Base-by-base conservation (phyloP, 2,329 filamentous ascomycete species). In the Colletotrichum sp. region DNA sequence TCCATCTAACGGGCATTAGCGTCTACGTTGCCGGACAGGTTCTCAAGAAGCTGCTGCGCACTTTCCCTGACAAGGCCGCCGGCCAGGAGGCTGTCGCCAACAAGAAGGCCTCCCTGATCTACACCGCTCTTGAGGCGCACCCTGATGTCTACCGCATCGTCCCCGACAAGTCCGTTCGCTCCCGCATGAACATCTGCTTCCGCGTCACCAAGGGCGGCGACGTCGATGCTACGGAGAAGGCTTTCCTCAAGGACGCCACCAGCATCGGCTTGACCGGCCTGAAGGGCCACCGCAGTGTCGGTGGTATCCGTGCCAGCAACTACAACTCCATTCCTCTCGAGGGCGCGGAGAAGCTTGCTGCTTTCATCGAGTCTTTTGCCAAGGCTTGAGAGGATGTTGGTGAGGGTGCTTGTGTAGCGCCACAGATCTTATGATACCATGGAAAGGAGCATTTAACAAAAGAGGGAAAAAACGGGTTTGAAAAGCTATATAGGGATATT, bases 121-220 rank as follows among this genome's bases (percentile, higher is more conserved):
- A 99, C 82, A 87, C 84, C 2, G 92, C 92, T 1, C 89, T 99
- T 9, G 96, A 98, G 79, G 91, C 91, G 60, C 88, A 94, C 80
- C 90, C 94, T 0, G 87, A 92, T 0, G 86, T 94, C n/a, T 99
- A 98, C 86, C 89, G 87, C 74, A 84, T 98, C 36, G 92, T 98
- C 0, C 95, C 96, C 0, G 90, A 94, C 79, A 94, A 94, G 85
- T 87, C 87, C 26, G 94, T 90, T 5, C 93, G 96, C 72, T 98
- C 95, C 80, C 89, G 95, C 71, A 98, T 99, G 94, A 99, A 99
- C 85, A 94, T 99, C 74, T 98, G 96, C 89, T 98, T 98, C 89
- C 89, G 96, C 18, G 90, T 98, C 21, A 88, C 80, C 78, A 88
- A 87, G 83, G 84, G 88, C 64, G 90, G 81, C 60, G 91, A 93